Base-by-base conservation (phyloP, 345 rosid species). In the Eucalyptus cloeziana region DNA sequence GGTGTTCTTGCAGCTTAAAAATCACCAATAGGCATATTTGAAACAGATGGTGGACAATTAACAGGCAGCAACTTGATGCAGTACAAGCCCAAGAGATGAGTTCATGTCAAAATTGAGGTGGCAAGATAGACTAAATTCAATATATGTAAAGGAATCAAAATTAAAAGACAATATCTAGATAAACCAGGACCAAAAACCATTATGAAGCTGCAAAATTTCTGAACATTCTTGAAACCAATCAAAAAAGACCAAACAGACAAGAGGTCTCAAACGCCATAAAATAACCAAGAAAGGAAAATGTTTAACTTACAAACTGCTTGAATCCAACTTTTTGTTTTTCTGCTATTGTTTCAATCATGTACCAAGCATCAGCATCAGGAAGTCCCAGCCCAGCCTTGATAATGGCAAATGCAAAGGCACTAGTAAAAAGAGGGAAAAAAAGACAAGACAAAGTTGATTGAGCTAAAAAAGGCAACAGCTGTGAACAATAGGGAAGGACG, bases 301-400 rank as follows among this genome's bases (percentile, higher is more conserved):
- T 10, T 25, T 8, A 91, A 91, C 96, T 94, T 93, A 98, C 99
- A 90, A 96, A 92, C 90, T 96, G 95, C 92, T 96, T 96, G 91
- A 88, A 95, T 92, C 97, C 98, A 92, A 97, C 94, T 88, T 96
- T 93, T 91, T 98, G 96, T 91, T 94, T 97, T 90, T 95, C 99
- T 86, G 99, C 98, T 90, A 98, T 94, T 87, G 96, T 95, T 93
- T 98, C 99, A 62, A 98, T 93, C 95, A 96, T 94, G 94, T 94
- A 93, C 99, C 99, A 98, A 88, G 97, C 95, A 91, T 98, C 99
- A 88, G 93, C 92, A 93, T 98, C 99, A 88, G 95, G 91, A 92
- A 98, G 96, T 92, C 99, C 99, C 92, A 98, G 91, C 69, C 98
- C 99, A 93, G 97, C 98, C 99, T 96, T 88, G 87, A 91, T 67